phyloP scores from a whole-genome alignment of 1,139 yeast genomes.

The Suhomyces yuchorum region DNA sequence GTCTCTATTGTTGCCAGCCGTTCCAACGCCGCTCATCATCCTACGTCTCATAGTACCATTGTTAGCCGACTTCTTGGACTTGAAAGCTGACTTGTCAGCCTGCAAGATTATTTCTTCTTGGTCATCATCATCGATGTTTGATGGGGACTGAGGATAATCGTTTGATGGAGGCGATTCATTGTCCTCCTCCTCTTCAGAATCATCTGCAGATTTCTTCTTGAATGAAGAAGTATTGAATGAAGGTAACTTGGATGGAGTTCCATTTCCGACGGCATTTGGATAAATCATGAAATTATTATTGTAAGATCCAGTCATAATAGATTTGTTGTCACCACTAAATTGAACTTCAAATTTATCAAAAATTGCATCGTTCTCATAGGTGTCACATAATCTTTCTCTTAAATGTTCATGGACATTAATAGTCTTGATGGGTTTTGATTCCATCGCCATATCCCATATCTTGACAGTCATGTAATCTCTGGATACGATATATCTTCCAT shows the following conservation, averaged over 20 bases:
- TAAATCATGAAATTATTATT: slow-evolving; percentile 96
- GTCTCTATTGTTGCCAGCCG: slow-evolving; percentile 46
- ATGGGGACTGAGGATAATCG: slow-evolving; percentile 40
- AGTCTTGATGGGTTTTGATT: slow-evolving; percentile 88
- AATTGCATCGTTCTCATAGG: slow-evolving; percentile 97
- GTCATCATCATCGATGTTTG: slow-evolving; percentile 54
- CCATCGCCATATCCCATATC: slow-evolving; percentile 99
- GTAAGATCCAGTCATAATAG: slow-evolving; percentile 96
- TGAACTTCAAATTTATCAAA: slow-evolving; percentile 98
- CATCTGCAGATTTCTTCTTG: slow-evolving; percentile 27
- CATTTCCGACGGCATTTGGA: slow-evolving; percentile 66
- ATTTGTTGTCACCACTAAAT: slow-evolving; percentile 89
- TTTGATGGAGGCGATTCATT: slow-evolving; percentile 32
- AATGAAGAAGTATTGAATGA: slow-evolving; percentile 22
- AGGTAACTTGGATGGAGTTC: slow-evolving; percentile 15
- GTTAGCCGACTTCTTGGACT: slow-evolving; percentile 61
- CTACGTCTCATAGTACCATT: slow-evolving; percentile 41
- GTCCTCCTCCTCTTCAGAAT: slow-evolving; percentile 44
- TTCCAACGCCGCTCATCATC: slow-evolving; percentile 49
- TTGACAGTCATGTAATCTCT: slow-evolving; percentile 97
- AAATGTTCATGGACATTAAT: slow-evolving; percentile 95
- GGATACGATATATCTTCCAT: slow-evolving; percentile 92
- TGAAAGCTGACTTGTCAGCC: slow-evolving; percentile 98
- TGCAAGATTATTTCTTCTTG: slow-evolving; percentile 80
- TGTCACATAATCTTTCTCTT: slow-evolving; percentile 91